Conservation (phyloP, 108 stramenopile genomes). For the Nannochloropsis granulata region DNA sequence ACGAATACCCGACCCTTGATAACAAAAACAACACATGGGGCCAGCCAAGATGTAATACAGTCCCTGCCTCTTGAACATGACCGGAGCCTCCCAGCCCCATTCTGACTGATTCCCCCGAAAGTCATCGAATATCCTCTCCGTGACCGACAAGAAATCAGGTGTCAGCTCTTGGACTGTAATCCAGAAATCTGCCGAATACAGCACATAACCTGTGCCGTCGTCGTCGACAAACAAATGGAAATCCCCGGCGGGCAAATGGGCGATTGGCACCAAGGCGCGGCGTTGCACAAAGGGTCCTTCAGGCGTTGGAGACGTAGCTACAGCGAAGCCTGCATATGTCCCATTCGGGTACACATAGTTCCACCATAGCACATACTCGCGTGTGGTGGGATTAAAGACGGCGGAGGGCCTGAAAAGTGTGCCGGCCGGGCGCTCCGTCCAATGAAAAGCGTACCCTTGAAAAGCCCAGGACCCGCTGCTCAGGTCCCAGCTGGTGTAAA, state of each 20-base stretch:
- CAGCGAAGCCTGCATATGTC: neutral
- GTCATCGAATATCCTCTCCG: neutral
- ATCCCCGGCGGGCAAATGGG: neutral
- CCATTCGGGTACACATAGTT: neutral
- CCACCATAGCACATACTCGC: neutral
- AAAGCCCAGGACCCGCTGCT: neutral
- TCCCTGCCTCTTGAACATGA: neutral
- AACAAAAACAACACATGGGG: neutral
- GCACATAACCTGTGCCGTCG: neutral
- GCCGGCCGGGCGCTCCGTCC: neutral
- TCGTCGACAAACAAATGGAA: neutral
- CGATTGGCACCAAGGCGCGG: neutral
- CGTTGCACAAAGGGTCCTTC: neutral
- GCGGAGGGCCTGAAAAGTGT: neutral
- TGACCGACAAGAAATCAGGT: neutral
- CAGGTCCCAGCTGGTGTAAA: neutral
- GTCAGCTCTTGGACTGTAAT: neutral
- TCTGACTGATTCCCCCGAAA: neutral
- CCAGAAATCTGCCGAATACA: neutral
- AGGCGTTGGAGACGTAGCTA: neutral
- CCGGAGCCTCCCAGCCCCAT: neutral
- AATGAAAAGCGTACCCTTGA: neutral
- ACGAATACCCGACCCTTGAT: neutral
- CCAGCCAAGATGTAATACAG: neutral
- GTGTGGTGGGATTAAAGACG: neutral